A percentile compares a stretch with the other conserved stretches of the same genome.
Evolutionary conservation across 306 rosid species (phyloP).

Genomic region (Cicer bijugum): DNA sequence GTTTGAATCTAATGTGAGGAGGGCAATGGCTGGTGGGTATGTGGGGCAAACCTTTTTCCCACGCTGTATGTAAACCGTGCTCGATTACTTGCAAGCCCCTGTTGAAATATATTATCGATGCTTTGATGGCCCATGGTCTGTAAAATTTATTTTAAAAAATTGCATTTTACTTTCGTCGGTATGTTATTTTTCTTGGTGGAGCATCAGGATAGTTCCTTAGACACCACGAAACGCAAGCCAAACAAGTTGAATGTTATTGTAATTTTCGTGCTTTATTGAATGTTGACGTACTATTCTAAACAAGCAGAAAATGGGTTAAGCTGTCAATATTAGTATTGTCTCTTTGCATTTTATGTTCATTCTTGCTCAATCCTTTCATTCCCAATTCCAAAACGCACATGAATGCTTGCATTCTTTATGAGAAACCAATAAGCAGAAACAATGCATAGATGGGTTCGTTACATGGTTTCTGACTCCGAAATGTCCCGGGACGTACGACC

Average conservation of each 20-base stretch:
- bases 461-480: background rate
- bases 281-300: constrained; percentile 38
- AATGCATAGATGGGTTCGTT: background rate
- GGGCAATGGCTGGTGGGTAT: constrained; percentile 96
- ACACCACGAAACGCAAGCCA: constrained; percentile 43
- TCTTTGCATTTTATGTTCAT: constrained; percentile 20
- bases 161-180: constrained; percentile 47
- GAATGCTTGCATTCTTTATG: background rate
- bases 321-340: constrained; percentile 25
- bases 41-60: constrained; percentile 82
- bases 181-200: constrained; percentile 46
- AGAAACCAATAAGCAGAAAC: constrained; percentile 4
- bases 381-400: background rate
- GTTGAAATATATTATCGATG: constrained; percentile 45
- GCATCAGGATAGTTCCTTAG: constrained; percentile 40
- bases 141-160: constrained; percentile 49
- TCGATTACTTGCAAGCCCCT: constrained; percentile 37
- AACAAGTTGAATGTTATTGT: constrained; percentile 48
- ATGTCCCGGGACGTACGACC: background rate
- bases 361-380: background rate
- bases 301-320: constrained; percentile 40
- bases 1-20: constrained; percentile 82
- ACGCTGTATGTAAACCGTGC: constrained; percentile 66
- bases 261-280: constrained; percentile 48
- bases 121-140: constrained; percentile 56